Evolutionary conservation across 2,329 filamentous ascomycete genomes (phyloP).

Genomic region (Chaetomiaceae sp.): DNA sequence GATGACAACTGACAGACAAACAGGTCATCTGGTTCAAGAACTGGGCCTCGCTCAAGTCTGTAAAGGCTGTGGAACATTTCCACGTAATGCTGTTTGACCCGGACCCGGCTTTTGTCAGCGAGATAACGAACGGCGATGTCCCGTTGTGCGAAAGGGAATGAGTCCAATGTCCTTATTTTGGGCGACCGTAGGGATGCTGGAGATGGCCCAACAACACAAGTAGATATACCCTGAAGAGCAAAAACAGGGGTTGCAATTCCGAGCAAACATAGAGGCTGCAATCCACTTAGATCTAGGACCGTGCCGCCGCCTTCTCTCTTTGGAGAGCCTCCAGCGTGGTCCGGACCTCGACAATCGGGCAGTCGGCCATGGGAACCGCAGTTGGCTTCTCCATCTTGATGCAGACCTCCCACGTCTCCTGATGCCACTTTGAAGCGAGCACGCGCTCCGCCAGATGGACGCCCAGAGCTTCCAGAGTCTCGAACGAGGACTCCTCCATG

Average conservation of each 20-base stretch:
- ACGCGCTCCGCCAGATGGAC: slow-evolving; percentile 43
- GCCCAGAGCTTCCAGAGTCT: slow-evolving; percentile 60
- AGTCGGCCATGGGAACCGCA: slow-evolving; percentile 67
- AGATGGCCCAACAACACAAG: no score
- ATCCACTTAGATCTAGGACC: neutral
- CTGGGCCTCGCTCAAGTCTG: slow-evolving; percentile 77
- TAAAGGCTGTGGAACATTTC: slow-evolving; percentile 86
- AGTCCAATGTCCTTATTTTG: no score
- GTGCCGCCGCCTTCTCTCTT: no score
- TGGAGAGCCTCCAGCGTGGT: slow-evolving; percentile 1
- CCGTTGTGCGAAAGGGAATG: slow-evolving; percentile 49
- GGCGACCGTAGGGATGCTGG: no score
- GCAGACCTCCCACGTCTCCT: slow-evolving; percentile 48
- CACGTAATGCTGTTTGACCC: slow-evolving; percentile 87
- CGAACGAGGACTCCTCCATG: slow-evolving; percentile 53
- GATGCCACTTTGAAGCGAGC: slow-evolving; percentile 35
- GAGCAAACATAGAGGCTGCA: neutral
- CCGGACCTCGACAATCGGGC: slow-evolving; percentile 59
- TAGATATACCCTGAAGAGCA: no score
- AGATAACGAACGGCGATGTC: slow-evolving; percentile 70
- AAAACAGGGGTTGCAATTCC: neutral
- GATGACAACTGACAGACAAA: slow-evolving; percentile 11
- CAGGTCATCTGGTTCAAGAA: slow-evolving; percentile 77
- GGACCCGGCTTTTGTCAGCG: slow-evolving; percentile 60
- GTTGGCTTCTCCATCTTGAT: slow-evolving; percentile 67